Base-by-base conservation (phyloP, 2,329 filamentous ascomycete species). In the Cladorrhinum sp. region DNA sequence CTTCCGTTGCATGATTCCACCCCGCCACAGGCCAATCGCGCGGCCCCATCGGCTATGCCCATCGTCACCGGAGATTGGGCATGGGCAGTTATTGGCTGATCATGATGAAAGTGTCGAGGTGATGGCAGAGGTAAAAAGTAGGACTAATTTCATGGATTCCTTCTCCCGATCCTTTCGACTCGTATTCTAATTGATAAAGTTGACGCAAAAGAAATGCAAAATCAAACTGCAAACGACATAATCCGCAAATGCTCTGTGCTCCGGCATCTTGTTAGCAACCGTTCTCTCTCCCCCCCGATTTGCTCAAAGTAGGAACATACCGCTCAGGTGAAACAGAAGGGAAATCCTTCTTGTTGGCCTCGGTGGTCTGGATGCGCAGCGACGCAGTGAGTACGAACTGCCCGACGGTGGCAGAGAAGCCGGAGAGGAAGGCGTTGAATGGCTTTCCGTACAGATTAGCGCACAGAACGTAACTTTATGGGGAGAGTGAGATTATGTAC, bases 121-220 rank as follows among this genome's bases (percentile, higher is more conserved):
- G n/a, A n/a, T n/a, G n/a, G n/a, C n/a, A n/a, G n/a, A n/a, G n/a
- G n/a, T n/a, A n/a, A n/a, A n/a, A n/a, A n/a, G n/a, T n/a, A n/a
- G n/a, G n/a, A n/a, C n/a, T n/a, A n/a, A n/a, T n/a, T n/a, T n/a
- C n/a, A n/a, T n/a, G n/a, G n/a, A n/a, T n/a, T n/a, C n/a, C n/a
- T n/a, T n/a, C n/a, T n/a, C n/a, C n/a, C n/a, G n/a, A n/a, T n/a
- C n/a, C n/a, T n/a, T n/a, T n/a, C n/a, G n/a, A n/a, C n/a, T n/a
- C n/a, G n/a, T n/a, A n/a, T n/a, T n/a, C n/a, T 82, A 99, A 84
- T 99, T 99, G 81, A 99, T 98, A 77, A 99, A 99, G 84, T 99
- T 99, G 75, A 98, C 87, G 78, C 93, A 97, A 83, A 99, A 99
- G 80, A 98, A 96, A 80, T 99, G 95, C 75, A 98, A 79, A 74